Conservation (phyloP, 257 asterid genomes). For the Nicotiana noctiflora region DNA sequence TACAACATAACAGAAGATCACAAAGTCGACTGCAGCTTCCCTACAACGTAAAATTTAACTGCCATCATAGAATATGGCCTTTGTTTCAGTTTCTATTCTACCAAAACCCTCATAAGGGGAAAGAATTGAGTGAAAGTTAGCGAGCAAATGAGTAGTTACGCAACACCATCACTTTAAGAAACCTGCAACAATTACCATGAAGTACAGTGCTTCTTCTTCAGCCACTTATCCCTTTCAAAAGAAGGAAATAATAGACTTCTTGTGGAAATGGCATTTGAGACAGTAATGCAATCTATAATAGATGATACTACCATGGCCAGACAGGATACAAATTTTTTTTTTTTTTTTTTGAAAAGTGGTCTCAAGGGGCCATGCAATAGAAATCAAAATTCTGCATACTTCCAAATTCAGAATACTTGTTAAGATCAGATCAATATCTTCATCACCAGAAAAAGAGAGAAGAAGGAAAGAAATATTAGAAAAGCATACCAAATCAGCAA, state of each 20-base stretch:
- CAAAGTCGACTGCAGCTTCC: background rate
- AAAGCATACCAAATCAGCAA: constrained; percentile 85
- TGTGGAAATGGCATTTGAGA: background rate
- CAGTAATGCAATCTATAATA: background rate
- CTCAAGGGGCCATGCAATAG: background rate
- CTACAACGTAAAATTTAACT: background rate
- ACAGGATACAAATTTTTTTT: background rate
- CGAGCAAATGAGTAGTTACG: background rate
- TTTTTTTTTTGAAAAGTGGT: background rate
- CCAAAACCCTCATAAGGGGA: background rate
- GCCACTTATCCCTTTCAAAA: background rate
- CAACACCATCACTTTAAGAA: background rate
- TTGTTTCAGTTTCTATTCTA: background rate
- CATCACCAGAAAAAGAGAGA: background rate
- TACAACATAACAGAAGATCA: background rate
- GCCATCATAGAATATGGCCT: background rate
- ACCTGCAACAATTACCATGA: background rate
- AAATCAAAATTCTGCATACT: background rate
- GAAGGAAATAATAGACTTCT: background rate
- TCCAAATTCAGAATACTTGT: background rate
- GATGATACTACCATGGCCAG: background rate
- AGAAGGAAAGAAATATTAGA: constrained; percentile 10
- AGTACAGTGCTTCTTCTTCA: background rate
- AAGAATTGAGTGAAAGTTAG: background rate
- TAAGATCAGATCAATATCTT: background rate